Percentiles rank a stretch among this genome's conserved stretches.
These are phyloP conservation scores for Metschnikowia similis DNA, from an alignment of 805 yeast species.

Conservation along the genomic window DNA sequence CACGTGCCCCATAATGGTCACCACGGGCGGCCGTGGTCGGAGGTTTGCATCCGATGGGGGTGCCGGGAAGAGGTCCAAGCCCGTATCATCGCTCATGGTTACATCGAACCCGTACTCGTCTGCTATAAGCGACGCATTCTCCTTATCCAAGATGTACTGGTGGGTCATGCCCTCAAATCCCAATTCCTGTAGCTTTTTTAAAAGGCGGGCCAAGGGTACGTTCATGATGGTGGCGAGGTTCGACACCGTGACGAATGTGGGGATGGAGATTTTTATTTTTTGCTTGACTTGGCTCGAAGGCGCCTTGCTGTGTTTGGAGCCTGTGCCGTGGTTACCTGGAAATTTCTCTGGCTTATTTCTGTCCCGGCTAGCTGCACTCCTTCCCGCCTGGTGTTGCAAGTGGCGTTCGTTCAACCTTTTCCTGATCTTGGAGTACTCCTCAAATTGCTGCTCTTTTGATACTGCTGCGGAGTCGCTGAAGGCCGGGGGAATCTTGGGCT, in stretches of 20 bases:
- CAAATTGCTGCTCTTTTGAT: conserved; percentile 8
- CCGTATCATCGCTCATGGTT: conserved; percentile 50
- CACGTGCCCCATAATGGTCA: conserved; percentile 98
- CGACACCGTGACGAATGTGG: conserved; percentile 74
- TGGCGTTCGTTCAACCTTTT: conserved; percentile 17
- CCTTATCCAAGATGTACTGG: conserved; percentile 78
- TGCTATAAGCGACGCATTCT: conserved; percentile 80
- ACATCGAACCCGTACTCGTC: conserved; percentile 82
- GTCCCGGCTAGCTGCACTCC: neutral
- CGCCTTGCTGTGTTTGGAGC: neutral
- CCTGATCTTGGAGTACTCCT: conserved; percentile 17
- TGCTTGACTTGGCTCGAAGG: neutral
- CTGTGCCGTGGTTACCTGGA: neutral
- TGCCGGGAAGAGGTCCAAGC: conserved; percentile 55
- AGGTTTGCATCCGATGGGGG: conserved; percentile 45
- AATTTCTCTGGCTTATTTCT: neutral
- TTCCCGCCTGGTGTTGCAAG: conserved; percentile 10
- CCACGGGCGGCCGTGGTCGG: conserved; percentile 83
- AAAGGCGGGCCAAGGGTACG: conserved; percentile 58
- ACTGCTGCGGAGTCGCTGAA: neutral
- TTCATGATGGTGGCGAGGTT: conserved; percentile 70
- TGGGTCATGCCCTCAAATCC: conserved; percentile 74
- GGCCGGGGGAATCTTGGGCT: neutral
- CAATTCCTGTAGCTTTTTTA: conserved; percentile 53
- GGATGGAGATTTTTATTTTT: conserved; percentile 45